Percentiles rank a stretch among this genome's conserved stretches.
phyloP scores from a whole-genome alignment of 495 filamentous ascomycete genomes.

The Tuber microsphaerosporum region DNA sequence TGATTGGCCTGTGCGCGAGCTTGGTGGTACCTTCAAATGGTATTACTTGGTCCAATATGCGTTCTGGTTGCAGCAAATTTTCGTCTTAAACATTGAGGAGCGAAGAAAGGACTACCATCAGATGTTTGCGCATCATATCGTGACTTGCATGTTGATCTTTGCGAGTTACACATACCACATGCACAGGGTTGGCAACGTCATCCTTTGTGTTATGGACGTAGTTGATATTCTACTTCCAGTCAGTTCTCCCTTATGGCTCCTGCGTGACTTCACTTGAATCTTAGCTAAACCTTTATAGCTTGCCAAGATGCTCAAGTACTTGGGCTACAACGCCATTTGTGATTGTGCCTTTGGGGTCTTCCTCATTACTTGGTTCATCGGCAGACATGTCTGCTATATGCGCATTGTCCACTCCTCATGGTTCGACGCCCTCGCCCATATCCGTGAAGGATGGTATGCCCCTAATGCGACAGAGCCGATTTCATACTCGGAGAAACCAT shows the following conservation, averaged over 20 bases:
- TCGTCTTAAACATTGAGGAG: conserved; percentile 91
- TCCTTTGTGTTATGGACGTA: conserved; percentile 87
- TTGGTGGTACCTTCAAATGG: conserved; percentile 69
- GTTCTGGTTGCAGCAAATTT: conserved; percentile 89
- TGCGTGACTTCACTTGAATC: not conserved
- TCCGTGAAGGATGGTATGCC: conserved; percentile 63
- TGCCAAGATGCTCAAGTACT: conserved; percentile 93
- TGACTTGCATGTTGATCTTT: conserved; percentile 73
- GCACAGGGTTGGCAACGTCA: conserved; percentile 78
- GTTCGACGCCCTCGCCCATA: conserved; percentile 56
- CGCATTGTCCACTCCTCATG: conserved; percentile 73
- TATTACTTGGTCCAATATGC: conserved; percentile 87
- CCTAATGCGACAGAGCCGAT: conserved; percentile 14
- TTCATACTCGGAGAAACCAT: conserved; percentile 46
- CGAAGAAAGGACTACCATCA: conserved; percentile 88
- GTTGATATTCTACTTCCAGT: conserved; percentile 85
- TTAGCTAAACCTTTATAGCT: conserved; percentile 48
- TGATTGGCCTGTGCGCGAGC: conserved; percentile 67
- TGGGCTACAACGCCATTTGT: conserved; percentile 66
- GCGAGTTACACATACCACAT: conserved; percentile 75
- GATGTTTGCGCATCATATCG: conserved; percentile 91
- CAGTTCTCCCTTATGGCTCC: conserved; percentile 42
- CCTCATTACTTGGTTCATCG: conserved; percentile 73
- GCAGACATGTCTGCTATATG: conserved; percentile 74
- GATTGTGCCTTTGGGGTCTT: conserved; percentile 81